Base-by-base conservation (phyloP, 2,329 filamentous ascomycete species). In the Didymella pinodella region DNA sequence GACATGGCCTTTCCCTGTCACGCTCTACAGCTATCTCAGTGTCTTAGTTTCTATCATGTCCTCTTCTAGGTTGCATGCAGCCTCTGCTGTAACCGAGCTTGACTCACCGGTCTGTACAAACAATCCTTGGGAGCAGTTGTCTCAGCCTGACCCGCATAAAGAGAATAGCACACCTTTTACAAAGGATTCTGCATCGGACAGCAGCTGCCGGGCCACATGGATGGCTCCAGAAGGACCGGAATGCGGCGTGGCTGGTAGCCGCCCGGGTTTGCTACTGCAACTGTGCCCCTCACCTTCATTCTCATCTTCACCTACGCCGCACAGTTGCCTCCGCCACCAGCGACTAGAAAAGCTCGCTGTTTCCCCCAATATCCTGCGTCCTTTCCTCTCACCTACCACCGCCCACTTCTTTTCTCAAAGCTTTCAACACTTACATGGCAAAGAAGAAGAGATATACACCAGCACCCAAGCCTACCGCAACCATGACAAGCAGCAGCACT, bases 251-350 rank as follows among this genome's bases (percentile, higher is more conserved):
- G 36, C 36, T 20, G 8, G 2, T 22, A 18, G 36, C 18, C 18
- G 18, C 18, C 6, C 18, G n/a, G 38, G 47, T 40, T 48, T 40
- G 32, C 47, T 48, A 36, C 32, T 36, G 32, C 32, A 16, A 48
- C 32, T 25, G 18, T 38, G 31, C 18, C 18, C 22, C 32, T 36
- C 32, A 8, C 32, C 36, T 40, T 14, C 31, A 6, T 20, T 38
- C 10, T 48, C 46, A 28, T 41, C 36, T 31, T 41, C 48, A 50
- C 34, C n/a, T 41, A 41, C 25, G 41, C 48, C n/a, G 6, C 34
- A 18, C 18, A 10, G 45, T 22, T 36, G 45, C 31, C 47, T 49
- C 7, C 47, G 22, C 10, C 3, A 28, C 7, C 34, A 20, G 10
- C 11, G 16, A 48, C 20, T 38, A 48, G 18, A 16, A 26, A 36